These are phyloP conservation scores for Phytophthora brassicae DNA, from an alignment of 352 stramenopile species.

Conservation along the genomic window DNA sequence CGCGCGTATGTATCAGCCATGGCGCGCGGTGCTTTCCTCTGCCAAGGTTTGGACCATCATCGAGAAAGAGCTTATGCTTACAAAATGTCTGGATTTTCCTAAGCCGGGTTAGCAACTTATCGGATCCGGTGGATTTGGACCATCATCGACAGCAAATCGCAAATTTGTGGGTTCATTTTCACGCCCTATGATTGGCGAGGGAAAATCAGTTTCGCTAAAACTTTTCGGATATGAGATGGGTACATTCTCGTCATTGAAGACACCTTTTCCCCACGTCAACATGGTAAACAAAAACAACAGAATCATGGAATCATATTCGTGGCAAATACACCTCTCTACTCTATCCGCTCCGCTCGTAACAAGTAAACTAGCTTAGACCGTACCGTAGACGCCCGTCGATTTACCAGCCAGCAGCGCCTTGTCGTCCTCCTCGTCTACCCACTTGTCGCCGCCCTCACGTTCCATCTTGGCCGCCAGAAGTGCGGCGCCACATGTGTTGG, in stretches of 20 bases:
- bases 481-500: slow-evolving; percentile 60
- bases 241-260: not conserved
- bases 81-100: no score
- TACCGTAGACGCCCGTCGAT: slow-evolving; percentile 22
- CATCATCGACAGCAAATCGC: not conserved
- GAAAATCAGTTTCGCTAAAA: no score
- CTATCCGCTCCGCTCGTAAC: no score
- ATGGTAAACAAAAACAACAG: no score
- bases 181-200: not conserved
- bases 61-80: no score
- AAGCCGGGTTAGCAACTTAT: no score
- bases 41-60: no score
- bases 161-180: slow-evolving; percentile 10
- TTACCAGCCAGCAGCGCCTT: slow-evolving; percentile 21
- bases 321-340: not conserved
- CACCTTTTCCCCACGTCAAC: no score
- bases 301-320: not conserved
- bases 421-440: slow-evolving; percentile 30
- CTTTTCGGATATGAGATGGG: no score
- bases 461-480: slow-evolving; percentile 61
- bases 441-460: slow-evolving; percentile 36
- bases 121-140: no score
- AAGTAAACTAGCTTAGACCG: slow-evolving; percentile 30
- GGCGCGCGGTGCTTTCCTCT: no score
- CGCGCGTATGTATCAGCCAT: no score